Percentiles rank a stretch among this genome's conserved stretches.
These are phyloP conservation scores for Hortaea werneckii DNA, from an alignment of 2,329 filamentous ascomycete genomes.

Conservation along the genomic window DNA sequence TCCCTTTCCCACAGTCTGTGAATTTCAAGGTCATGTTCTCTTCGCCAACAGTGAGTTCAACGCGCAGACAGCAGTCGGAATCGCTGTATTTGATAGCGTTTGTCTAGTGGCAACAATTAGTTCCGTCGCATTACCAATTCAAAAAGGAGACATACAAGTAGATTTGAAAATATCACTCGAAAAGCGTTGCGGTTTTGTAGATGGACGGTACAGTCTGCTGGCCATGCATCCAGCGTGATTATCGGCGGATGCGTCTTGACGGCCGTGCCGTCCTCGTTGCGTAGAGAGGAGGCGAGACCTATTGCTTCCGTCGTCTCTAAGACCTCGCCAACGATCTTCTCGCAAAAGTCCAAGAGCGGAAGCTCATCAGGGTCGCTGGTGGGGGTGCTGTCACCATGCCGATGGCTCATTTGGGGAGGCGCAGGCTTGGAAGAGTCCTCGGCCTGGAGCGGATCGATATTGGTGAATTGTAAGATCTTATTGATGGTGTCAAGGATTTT, in stretches of 20 bases:
- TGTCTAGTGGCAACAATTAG: neutral
- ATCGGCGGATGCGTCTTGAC: too few species aligned
- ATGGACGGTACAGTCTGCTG: too few species aligned
- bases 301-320: too few species aligned
- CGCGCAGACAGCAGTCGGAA: neutral
- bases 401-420: too few species aligned
- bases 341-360: too few species aligned
- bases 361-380: too few species aligned
- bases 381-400: too few species aligned
- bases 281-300: too few species aligned
- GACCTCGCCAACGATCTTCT: too few species aligned
- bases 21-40: neutral
- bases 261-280: too few species aligned
- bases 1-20: neutral
- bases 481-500: constrained; percentile 33
- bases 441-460: constrained; percentile 18
- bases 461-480: constrained; percentile 32
- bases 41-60: neutral
- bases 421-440: too few species aligned
- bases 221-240: too few species aligned
- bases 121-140: neutral
- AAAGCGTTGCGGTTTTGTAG: neutral
- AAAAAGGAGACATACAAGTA: neutral
- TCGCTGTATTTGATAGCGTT: neutral
- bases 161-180: neutral